A percentile compares a stretch with the other conserved stretches of the same genome.
These are phyloP conservation scores for Cercospora sp. DNA, from an alignment of 2,329 filamentous ascomycete species.

Conservation along the genomic window DNA sequence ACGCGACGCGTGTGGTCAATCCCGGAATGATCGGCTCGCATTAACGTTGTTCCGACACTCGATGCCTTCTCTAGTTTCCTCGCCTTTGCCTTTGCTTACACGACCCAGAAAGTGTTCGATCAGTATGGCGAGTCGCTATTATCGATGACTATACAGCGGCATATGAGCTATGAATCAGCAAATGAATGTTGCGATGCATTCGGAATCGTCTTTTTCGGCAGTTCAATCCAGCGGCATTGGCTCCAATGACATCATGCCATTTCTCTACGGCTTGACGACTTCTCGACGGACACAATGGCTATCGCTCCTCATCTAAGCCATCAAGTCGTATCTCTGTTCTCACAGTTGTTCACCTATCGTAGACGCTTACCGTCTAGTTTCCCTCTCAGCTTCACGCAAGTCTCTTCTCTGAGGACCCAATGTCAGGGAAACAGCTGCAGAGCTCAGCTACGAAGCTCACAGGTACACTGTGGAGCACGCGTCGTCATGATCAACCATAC, in stretches of 20 bases:
- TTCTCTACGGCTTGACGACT: background rate
- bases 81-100: background rate
- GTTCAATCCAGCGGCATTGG: background rate
- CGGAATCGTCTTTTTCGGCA: background rate
- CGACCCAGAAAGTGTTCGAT: background rate
- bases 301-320: background rate
- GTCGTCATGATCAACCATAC: slow-evolving; percentile 9
- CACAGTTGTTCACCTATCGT: no score
- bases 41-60: background rate
- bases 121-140: background rate
- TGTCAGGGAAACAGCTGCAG: background rate
- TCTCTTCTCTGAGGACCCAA: background rate
- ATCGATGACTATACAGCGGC: background rate
- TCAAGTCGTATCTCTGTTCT: background rate
- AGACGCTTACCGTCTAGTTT: no score
- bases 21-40: background rate
- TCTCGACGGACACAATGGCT: background rate
- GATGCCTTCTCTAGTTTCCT: background rate
- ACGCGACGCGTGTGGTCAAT: background rate
- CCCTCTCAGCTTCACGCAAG: background rate
- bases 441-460: background rate
- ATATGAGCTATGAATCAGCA: background rate
- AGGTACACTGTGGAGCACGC: background rate
- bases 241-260: background rate
- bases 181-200: background rate